A percentile compares a stretch with the other conserved stretches of the same genome.
phyloP scores from a whole-genome alignment of 495 filamentous ascomycete species.

The Lophium mytilinum region DNA sequence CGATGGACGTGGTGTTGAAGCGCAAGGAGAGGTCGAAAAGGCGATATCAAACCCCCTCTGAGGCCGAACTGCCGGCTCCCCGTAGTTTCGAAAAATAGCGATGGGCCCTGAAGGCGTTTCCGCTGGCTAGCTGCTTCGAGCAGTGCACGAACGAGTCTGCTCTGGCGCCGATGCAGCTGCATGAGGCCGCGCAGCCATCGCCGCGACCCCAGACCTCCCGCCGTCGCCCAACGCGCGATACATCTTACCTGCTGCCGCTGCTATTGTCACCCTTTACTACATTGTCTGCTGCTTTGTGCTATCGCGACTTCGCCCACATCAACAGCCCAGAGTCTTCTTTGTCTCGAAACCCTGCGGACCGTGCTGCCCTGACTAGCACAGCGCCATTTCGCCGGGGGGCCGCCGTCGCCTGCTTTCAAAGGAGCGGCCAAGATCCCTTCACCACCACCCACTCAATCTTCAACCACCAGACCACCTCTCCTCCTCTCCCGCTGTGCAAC shows the following conservation, averaged over 20 bases:
- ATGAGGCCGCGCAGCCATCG: background rate
- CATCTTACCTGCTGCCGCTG: background rate
- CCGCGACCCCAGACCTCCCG: background rate
- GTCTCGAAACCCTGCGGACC: background rate
- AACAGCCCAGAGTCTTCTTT: background rate
- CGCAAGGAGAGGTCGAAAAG: background rate
- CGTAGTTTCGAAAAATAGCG: background rate
- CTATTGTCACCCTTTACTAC: background rate
- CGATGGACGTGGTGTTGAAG: background rate
- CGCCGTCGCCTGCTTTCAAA: background rate
- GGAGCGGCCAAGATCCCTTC: conserved; percentile 1
- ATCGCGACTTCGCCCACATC: background rate
- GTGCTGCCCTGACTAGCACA: background rate
- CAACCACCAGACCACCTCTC: conserved; percentile 2
- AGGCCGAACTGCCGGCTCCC: background rate
- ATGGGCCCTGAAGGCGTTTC: background rate
- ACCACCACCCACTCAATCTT: background rate
- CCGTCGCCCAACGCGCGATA: background rate
- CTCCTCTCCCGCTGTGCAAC: conserved; percentile 6
- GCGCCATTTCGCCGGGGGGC: background rate
- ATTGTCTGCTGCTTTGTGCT: background rate
- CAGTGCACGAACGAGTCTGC: background rate
- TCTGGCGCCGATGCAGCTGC: background rate
- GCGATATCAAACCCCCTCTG: background rate
- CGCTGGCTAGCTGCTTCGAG: background rate